These are phyloP conservation scores for Dictyostelium firmibasis DNA, from an alignment of 78 protist species.

Conservation along the genomic window DNA sequence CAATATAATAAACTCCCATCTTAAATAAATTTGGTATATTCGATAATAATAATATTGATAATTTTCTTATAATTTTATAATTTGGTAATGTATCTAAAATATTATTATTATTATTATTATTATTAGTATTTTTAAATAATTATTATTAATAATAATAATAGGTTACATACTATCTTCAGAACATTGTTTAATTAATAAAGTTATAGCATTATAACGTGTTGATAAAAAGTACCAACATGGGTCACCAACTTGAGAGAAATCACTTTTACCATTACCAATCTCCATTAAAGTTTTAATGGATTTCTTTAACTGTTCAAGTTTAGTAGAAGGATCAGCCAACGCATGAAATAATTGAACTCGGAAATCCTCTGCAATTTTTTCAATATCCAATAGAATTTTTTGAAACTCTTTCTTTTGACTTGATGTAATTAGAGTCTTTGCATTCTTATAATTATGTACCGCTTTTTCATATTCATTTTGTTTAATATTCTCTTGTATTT, in stretches of 20 bases:
- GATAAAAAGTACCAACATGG: slow-evolving; percentile 76
- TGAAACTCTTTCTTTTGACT: slow-evolving; percentile 61
- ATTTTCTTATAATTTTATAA: slow-evolving; percentile 42
- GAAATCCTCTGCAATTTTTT: slow-evolving; percentile 58
- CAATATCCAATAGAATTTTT: slow-evolving; percentile 35
- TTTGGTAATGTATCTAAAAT: slow-evolving; percentile 41
- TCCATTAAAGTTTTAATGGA: slow-evolving; percentile 43
- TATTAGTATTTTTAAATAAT: no score
- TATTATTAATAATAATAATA: no score
- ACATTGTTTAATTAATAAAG: slow-evolving; percentile 33
- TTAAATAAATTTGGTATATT: slow-evolving; percentile 62
- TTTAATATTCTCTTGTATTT: slow-evolving; percentile 47
- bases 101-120: no score
- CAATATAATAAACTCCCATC: slow-evolving; percentile 50
- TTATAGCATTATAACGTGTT: slow-evolving; percentile 33
- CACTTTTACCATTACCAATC: slow-evolving; percentile 70
- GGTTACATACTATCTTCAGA: slow-evolving; percentile 56
- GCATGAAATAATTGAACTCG: slow-evolving; percentile 3
- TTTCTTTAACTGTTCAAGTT: slow-evolving; percentile 41
- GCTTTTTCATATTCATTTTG: slow-evolving; percentile 53
- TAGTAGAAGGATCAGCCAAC: slow-evolving; percentile 46
- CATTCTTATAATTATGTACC: slow-evolving; percentile 58
- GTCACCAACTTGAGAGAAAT: slow-evolving; percentile 34
- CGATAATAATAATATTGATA: slow-evolving; percentile 59
- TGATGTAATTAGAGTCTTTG: slow-evolving; percentile 32